Base-by-base conservation (phyloP, 495 filamentous ascomycete genomes). In the Usnea hakonensis region DNA sequence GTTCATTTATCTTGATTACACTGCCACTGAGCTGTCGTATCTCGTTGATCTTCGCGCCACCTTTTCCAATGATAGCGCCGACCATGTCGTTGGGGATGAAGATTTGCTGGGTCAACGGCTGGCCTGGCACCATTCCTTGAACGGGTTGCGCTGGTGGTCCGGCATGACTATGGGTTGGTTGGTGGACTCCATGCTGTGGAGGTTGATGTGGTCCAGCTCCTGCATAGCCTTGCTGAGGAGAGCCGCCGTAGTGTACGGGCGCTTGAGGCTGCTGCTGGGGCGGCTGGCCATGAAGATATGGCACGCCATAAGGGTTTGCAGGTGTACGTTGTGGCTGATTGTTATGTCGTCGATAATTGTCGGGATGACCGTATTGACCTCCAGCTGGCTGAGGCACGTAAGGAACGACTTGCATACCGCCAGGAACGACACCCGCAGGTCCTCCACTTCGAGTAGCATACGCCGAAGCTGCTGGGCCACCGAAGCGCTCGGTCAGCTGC, bases 51-150 rank as follows among this genome's bases (percentile, higher is more conserved):
- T 98, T 98, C 30, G 91, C 90, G 64, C 94, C 94, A 61, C 94
- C 95, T 78, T 98, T 98, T 63, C 94, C 94, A 69, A 98, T 98
- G 68, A 98, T 98, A 54, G 94, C 94, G 55, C 94, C 94, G 58
- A 98, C 94, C 94, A 98, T 98, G 70, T 98, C 94, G 73, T 98
- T 98, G 50, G 94, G 94, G 70, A 98, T 98, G 76, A 86, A 98
- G 66, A 98, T 98, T 74, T 98, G 94, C 71, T 98, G 94, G 2
- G 94, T 98, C 66, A 98, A 75, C 61, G 94, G 90, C 64, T 92
- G 87, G 40, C 90, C 91, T 40, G 89, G 87, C 61, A 94, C 82
- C 69, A 87, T 84, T 48, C 84, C 85, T 68, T 85, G 84, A 72
- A 91, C 86, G 7, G 90, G 89, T 67, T 84, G 81, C n/a, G 81